Evolutionary conservation across 2,329 filamentous ascomycete species (phyloP).

Genomic region (Pseudodiploospora longispora): DNA sequence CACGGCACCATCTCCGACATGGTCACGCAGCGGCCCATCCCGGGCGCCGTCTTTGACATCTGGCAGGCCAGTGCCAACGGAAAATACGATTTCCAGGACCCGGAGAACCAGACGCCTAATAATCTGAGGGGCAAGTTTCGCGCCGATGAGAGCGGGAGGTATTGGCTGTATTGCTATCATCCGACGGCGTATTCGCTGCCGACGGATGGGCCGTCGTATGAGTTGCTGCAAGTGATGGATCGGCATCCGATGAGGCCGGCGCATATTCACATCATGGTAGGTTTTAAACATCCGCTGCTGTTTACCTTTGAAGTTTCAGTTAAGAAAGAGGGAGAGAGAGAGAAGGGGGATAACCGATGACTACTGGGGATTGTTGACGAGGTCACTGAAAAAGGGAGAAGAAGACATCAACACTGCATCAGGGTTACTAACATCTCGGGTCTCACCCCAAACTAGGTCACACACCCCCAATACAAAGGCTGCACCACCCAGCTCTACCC

Average conservation of each 20-base stretch:
- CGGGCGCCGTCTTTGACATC: conserved; percentile 64
- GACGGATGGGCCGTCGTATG: conserved; percentile 45
- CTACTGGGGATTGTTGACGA: no score
- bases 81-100: conserved; percentile 70
- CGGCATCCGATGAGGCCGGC: conserved; percentile 41
- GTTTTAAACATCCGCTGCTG: conserved; percentile 4
- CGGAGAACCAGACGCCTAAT: conserved; percentile 60
- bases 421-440: no score
- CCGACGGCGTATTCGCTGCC: conserved; percentile 67
- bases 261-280: conserved; percentile 44
- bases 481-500: conserved; percentile 73
- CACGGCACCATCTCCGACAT: conserved; percentile 60
- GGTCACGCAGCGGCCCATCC: conserved; percentile 57
- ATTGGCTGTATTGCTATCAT: conserved; percentile 67
- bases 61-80: conserved; percentile 72
- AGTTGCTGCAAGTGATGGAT: conserved; percentile 37
- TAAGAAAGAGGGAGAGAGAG: background rate
- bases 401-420: background rate
- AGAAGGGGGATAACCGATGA: no score
- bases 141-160: conserved; percentile 60
- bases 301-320: background rate
- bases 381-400: background rate
- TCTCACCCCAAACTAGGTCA: conserved; percentile 25
- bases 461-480: conserved; percentile 59
- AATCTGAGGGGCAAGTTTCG: conserved; percentile 72